phyloP scores from a whole-genome alignment of 1,139 yeast species.

The Geotrichum reessii region DNA sequence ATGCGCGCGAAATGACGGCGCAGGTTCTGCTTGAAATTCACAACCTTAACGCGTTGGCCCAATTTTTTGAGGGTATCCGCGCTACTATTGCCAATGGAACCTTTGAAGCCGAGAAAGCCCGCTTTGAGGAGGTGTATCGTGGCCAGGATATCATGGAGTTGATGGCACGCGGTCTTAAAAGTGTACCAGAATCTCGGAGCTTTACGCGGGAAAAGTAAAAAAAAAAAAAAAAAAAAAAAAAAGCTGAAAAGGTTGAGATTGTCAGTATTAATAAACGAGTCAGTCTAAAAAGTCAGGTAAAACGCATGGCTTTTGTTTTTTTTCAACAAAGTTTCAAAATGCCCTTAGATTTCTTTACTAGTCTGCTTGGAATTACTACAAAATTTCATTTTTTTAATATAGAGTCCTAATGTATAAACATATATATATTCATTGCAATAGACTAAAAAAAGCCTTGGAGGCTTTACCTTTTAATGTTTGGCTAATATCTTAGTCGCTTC shows the following conservation, averaged over 20 bases:
- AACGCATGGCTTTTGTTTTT: no score
- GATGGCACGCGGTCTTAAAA: constrained; percentile 1
- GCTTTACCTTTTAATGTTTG: no score
- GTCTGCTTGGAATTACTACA: no score
- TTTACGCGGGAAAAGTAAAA: not conserved
- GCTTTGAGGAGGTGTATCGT: constrained; percentile 31
- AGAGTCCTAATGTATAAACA: not conserved
- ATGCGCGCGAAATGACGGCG: constrained; percentile 42
- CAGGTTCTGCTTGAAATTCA: constrained; percentile 40
- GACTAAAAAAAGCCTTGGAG: not conserved
- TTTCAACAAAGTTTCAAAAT: not conserved
- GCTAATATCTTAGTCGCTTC: not conserved
- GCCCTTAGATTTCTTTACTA: not conserved
- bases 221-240: no score
- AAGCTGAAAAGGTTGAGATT: no score
- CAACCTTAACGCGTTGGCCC: constrained; percentile 30
- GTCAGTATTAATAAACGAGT: no score
- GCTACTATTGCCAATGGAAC: constrained; percentile 30
- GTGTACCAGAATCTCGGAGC: constrained; percentile 2
- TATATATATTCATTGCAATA: not conserved
- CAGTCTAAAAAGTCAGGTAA: no score
- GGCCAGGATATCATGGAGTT: constrained; percentile 10
- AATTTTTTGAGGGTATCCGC: constrained; percentile 35
- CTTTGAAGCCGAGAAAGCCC: constrained; percentile 28
- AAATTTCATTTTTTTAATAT: no score